Evolutionary conservation across 805 yeast genomes (phyloP).

Genomic region (Metahyphopichia silvanorum): DNA sequence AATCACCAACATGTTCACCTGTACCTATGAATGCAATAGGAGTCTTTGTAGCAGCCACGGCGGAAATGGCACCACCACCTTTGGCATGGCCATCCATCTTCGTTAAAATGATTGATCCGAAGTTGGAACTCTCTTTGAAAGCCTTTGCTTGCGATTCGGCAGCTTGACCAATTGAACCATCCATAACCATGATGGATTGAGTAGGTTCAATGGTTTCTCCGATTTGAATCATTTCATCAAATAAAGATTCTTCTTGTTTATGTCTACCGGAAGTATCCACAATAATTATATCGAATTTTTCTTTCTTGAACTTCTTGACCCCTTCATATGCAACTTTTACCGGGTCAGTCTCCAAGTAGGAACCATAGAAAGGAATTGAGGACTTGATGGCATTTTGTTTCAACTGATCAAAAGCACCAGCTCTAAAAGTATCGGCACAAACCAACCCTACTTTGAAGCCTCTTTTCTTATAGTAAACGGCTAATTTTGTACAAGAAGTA

Average conservation of each 20-base stretch:
- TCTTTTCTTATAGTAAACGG: constrained; percentile 88
- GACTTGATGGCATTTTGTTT: constrained; percentile 97
- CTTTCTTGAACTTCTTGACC: constrained; percentile 85
- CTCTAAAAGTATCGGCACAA: constrained; percentile 99
- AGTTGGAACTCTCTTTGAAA: constrained; percentile 86
- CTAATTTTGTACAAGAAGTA: constrained; percentile 94
- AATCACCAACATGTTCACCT: constrained; percentile 93
- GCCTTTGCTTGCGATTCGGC: constrained; percentile 95
- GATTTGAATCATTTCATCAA: constrained; percentile 93
- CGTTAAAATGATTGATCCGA: constrained; percentile 92
- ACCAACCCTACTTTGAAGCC: constrained; percentile 95
- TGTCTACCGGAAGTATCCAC: constrained; percentile 99
- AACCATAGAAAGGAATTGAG: constrained; percentile 89
- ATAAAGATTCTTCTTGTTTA: constrained; percentile 87
- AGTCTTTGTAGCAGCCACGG: constrained; percentile 94
- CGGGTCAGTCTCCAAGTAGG: constrained; percentile 94
- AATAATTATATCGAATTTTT: constrained; percentile 86
- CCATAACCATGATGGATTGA: constrained; percentile 96
- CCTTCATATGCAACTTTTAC: constrained; percentile 89
- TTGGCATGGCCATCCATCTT: constrained; percentile 99
- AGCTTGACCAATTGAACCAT: constrained; percentile 97
- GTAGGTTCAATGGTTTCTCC: constrained; percentile 86
- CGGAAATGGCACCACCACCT: constrained; percentile 99
- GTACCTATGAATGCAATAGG: constrained; percentile 97
- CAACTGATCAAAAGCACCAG: constrained; percentile 98